These are phyloP conservation scores for Geotrichum cucujoidarum DNA, from an alignment of 1,139 yeast genomes.

Conservation along the genomic window DNA sequence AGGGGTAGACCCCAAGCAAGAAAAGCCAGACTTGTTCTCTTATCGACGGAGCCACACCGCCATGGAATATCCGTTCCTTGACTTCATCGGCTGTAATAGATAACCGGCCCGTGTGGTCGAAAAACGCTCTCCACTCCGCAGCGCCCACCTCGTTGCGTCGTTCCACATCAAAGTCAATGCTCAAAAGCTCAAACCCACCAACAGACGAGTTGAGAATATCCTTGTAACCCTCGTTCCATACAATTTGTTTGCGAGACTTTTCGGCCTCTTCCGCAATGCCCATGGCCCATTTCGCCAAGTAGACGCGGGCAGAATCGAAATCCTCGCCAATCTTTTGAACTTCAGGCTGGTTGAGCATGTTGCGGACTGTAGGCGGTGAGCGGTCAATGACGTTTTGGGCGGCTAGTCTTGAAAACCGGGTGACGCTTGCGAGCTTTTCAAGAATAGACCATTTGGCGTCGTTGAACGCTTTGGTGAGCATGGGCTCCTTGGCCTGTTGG, in stretches of 20 bases:
- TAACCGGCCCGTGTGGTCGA: conserved; percentile 73
- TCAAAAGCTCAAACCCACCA: conserved; percentile 63
- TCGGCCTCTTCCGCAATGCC: conserved; percentile 93
- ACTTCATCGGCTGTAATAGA: conserved; percentile 70
- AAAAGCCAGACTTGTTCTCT: conserved; percentile 84
- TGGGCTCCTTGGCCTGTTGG: conserved; percentile 27
- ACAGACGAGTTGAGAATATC: conserved; percentile 57
- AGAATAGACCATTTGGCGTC: conserved; percentile 82
- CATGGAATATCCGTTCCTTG: conserved; percentile 80
- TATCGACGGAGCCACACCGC: conserved; percentile 62
- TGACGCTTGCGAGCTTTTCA: conserved; percentile 77
- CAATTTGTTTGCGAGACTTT: conserved; percentile 50
- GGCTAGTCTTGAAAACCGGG: conserved; percentile 61
- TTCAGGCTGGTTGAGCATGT: conserved; percentile 68
- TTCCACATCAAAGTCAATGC: conserved; percentile 56
- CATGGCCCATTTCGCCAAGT: conserved; percentile 95
- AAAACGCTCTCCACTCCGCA: conserved; percentile 82
- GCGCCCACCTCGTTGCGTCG: conserved; percentile 60
- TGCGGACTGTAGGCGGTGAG: conserved; percentile 56
- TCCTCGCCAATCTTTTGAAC: conserved; percentile 79
- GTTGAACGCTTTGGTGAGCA: conserved; percentile 41
- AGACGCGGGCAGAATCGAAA: conserved; percentile 85
- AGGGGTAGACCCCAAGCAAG: conserved; percentile 74
- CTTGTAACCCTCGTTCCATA: conserved; percentile 37
- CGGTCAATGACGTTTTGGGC: conserved; percentile 58